Evolutionary conservation across 306 rosid species (phyloP).

Genomic region (Ormosia emarginata): DNA sequence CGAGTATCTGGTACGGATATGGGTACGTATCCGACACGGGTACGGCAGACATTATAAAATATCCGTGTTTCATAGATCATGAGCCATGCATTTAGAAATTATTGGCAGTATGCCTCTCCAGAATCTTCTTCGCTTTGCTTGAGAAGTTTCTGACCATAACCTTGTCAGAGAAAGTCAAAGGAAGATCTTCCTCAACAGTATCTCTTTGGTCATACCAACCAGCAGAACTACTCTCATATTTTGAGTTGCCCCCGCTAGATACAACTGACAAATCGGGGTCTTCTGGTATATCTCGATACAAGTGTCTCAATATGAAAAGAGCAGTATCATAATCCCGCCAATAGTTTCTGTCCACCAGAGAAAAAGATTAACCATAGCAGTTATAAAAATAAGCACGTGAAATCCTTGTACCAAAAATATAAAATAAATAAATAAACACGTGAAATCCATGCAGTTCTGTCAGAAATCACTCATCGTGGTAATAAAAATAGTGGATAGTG

Average conservation of each 20-base stretch:
- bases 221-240: constrained; percentile 27
- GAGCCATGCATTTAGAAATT: constrained; percentile 8
- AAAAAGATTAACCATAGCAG: not conserved
- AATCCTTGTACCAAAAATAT: not conserved
- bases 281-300: constrained; percentile 61
- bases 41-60: no score
- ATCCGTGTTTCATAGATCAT: no score
- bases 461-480: not conserved
- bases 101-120: constrained; percentile 10
- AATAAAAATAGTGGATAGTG: not conserved
- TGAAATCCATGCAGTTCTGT: not conserved
- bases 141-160: constrained; percentile 50
- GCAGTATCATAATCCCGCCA: constrained; percentile 97
- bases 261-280: constrained; percentile 32
- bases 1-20: no score
- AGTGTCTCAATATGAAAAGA: constrained; percentile 77
- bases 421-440: not conserved
- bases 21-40: no score
- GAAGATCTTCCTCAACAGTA: constrained; percentile 64
- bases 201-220: constrained; percentile 52
- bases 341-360: constrained; percentile 65
- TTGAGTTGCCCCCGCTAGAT: constrained; percentile 28
- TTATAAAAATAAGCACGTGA: not conserved
- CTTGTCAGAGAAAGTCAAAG: constrained; percentile 72
- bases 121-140: constrained; percentile 45